Evolutionary conservation across 2,329 filamentous ascomycete genomes (phyloP).

Genomic region (Fusarium staphyleae): DNA sequence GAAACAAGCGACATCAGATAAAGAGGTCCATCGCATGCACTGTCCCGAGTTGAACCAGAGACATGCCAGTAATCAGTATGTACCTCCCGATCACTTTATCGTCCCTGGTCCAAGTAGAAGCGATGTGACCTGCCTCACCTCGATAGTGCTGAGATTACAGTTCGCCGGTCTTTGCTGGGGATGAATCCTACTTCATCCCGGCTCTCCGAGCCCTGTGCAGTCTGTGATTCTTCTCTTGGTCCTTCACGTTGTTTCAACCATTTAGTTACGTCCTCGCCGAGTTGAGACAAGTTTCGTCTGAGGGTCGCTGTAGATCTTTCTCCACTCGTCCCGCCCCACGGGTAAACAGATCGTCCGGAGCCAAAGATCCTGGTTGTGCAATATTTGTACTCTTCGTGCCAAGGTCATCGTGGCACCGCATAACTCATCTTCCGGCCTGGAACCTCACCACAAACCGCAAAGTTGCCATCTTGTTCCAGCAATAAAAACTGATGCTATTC

Average conservation of each 20-base stretch:
- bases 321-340: no score
- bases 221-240: no score
- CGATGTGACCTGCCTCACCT: not conserved
- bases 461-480: not conserved
- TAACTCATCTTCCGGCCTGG: not conserved
- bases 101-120: not conserved
- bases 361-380: not conserved
- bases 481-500: not conserved
- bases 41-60: not conserved
- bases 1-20: constrained; percentile 3
- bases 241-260: not conserved
- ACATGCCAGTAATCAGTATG: no score
- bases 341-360: no score
- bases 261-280: not conserved
- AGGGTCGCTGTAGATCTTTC: no score
- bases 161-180: not conserved
- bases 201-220: not conserved
- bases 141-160: not conserved
- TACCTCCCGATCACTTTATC: no score
- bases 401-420: not conserved
- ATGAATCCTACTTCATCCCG: constrained; percentile 6
- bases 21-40: not conserved
- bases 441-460: not conserved
- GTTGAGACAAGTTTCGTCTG: no score
- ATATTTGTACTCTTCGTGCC: not conserved